A percentile compares a stretch with the other conserved stretches of the same genome.
Conservation (phyloP, 148 eudicot genomes). For the Rhododendron simsii region DNA sequence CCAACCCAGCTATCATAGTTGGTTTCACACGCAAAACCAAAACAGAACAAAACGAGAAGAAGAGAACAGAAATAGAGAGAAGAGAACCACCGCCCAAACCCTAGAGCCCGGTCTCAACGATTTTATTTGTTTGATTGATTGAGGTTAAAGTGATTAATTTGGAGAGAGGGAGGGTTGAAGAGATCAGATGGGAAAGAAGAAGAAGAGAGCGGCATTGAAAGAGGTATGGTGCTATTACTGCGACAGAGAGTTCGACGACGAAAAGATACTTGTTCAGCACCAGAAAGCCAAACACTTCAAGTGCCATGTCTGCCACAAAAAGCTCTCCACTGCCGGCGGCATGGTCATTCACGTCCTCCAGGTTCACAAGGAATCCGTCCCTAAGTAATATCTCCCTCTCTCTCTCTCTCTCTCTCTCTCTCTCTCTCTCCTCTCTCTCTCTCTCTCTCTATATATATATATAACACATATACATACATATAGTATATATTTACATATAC, state of each 20-base stretch:
- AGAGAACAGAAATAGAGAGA: not conserved
- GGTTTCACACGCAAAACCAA: not conserved
- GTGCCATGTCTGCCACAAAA: constrained; percentile 92
- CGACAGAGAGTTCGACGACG: constrained; percentile 96
- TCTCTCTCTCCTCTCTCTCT: not conserved
- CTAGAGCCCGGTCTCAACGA: not conserved
- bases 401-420: not conserved
- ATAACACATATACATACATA: no score
- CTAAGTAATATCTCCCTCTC: constrained; percentile 40
- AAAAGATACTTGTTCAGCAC: constrained; percentile 91
- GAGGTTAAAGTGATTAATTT: not conserved
- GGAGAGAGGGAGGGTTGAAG: not conserved
- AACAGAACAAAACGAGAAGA: not conserved
- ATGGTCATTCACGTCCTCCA: constrained; percentile 96
- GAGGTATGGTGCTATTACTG: constrained; percentile 92
- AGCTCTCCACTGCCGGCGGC: constrained; percentile 96
- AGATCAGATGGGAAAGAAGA: constrained; percentile 68
- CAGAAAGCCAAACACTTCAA: constrained; percentile 97
- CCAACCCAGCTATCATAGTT: no score
- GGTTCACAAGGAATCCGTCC: constrained; percentile 90
- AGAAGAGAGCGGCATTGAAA: constrained; percentile 56
- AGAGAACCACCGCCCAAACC: not conserved
- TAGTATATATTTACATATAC: not conserved
- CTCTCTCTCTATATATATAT: not conserved
- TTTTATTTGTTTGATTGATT: not conserved